phyloP scores from a whole-genome alignment of 192 early-diverging fungal genomes.

The Backusella luteola region DNA sequence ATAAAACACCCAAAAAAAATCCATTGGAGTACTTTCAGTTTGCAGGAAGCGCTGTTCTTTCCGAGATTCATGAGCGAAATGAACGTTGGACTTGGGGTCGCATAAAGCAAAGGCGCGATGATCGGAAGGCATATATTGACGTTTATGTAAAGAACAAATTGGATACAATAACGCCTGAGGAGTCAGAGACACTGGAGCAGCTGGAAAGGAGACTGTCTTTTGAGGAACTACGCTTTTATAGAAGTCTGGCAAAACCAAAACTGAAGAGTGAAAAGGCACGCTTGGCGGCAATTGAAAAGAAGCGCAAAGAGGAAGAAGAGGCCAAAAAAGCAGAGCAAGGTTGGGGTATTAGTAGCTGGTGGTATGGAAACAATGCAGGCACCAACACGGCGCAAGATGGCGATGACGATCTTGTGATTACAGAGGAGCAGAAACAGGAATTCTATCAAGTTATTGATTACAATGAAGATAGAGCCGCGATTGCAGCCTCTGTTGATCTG shows the following conservation, averaged over 20 bases:
- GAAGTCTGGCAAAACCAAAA: conserved; percentile 69
- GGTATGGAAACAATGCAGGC: conserved; percentile 27
- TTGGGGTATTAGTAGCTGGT: conserved; percentile 50
- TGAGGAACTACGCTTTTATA: conserved; percentile 88
- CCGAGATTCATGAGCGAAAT: conserved; percentile 87
- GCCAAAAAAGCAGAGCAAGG: conserved; percentile 41
- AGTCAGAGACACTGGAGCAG: conserved; percentile 52
- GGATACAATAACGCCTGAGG: conserved; percentile 41
- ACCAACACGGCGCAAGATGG: neutral
- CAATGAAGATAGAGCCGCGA: conserved; percentile 68
- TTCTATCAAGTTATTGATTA: conserved; percentile 95
- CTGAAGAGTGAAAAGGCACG: conserved; percentile 72
- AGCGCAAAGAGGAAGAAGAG: conserved; percentile 21
- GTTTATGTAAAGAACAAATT: conserved; percentile 66
- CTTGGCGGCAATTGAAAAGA: conserved; percentile 42
- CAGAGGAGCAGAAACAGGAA: conserved; percentile 84
- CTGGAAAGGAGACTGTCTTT: conserved; percentile 80
- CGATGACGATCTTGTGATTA: conserved; percentile 50
- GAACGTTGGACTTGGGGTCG: conserved; percentile 83
- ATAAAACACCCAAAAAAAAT: conserved; percentile 77
- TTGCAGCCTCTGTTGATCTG: conserved; percentile 52
- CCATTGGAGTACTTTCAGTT: conserved; percentile 83
- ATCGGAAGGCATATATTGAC: conserved; percentile 75
- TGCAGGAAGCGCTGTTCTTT: conserved; percentile 72
- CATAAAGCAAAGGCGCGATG: conserved; percentile 77